These are phyloP conservation scores for Uncinocarpus reesii DNA, from an alignment of 2,329 filamentous ascomycete species.

Conservation along the genomic window DNA sequence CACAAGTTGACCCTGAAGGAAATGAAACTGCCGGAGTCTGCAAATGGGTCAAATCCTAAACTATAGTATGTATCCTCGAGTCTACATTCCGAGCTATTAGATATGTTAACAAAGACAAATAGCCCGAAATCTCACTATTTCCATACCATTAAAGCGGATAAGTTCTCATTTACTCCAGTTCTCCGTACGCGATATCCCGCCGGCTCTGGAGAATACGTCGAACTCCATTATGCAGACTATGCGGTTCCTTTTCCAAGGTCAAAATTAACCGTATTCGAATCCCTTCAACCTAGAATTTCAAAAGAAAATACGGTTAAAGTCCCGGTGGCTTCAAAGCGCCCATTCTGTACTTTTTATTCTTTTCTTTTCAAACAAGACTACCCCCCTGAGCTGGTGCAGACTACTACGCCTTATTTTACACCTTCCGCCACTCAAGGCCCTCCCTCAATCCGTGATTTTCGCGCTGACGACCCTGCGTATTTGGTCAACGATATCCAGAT, in stretches of 20 bases:
- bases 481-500: constrained; percentile 15
- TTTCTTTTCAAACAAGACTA: constrained; percentile 16
- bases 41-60: background rate
- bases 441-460: constrained; percentile 11
- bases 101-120: background rate
- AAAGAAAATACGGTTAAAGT: constrained; percentile 9
- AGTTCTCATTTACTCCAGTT: constrained; percentile 11
- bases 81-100: background rate
- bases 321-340: constrained; percentile 4
- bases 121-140: constrained; percentile 18
- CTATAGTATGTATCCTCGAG: constrained; percentile 12
- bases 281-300: constrained; percentile 2
- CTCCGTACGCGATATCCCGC: constrained; percentile 12
- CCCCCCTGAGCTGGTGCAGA: constrained; percentile 11
- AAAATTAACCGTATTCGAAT: constrained; percentile 9
- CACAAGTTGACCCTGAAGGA: constrained; percentile 13
- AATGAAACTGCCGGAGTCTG: constrained; percentile 1
- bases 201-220: constrained; percentile 11
- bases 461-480: constrained; percentile 8
- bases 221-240: constrained; percentile 14
- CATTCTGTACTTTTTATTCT: constrained; percentile 16
- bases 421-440: constrained; percentile 8
- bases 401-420: constrained; percentile 10
- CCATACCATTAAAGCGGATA: constrained; percentile 12
- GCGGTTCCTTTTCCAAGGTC: constrained; percentile 13